Base-by-base conservation (phyloP, 129 eudicot species). In the Sambucus nigra region DNA sequence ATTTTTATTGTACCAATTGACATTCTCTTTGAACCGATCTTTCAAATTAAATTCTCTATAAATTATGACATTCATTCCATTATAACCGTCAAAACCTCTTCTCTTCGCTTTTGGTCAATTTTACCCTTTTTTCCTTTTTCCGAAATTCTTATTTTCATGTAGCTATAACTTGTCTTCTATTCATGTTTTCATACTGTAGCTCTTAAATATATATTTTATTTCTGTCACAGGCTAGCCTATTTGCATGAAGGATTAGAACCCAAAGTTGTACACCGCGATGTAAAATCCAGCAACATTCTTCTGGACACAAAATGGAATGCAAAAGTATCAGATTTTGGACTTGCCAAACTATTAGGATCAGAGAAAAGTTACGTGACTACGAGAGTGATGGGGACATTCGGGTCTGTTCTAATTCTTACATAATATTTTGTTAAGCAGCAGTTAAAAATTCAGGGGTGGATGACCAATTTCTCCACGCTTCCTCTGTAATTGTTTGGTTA, bases 171-270 rank as follows among this genome's bases (percentile, higher is more conserved):
- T 25, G 5, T 31, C 11, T 35, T 12, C 26, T 25, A 32, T 14
- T 26, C 8, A 15, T 26, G 4, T 28, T 60, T 25, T 15, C 33
- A 19, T 16, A 47, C 27, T 16, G 24, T 41, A 64, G 44, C 22
- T 63, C 27, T 66, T 18, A 2, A 6, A 12, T 19, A 35, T 7
- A 16, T 27, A 11, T 42, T 16, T 69, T 13, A 40, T 24, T 52
- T 41, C 32, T 33, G 23, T 41, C 12, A 11, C 78, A 88, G 97
- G 41, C 61, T 88, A 70, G 95, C 97, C 23, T 81, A 88, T 75
- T 73, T 88, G 69, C 97, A 88, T 33, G 97, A 84, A 72, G 97
- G 97, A 47, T 59, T 89, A 60, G 97, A 84, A 65, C 97, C 97
- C 42, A 84, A 84, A 78, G 97, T 89, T 66, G 95, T 89, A 38